A percentile compares a stretch with the other conserved stretches of the same genome.
Conservation (phyloP, 1,139 yeast genomes). For the Yamadazyma triangularis region DNA sequence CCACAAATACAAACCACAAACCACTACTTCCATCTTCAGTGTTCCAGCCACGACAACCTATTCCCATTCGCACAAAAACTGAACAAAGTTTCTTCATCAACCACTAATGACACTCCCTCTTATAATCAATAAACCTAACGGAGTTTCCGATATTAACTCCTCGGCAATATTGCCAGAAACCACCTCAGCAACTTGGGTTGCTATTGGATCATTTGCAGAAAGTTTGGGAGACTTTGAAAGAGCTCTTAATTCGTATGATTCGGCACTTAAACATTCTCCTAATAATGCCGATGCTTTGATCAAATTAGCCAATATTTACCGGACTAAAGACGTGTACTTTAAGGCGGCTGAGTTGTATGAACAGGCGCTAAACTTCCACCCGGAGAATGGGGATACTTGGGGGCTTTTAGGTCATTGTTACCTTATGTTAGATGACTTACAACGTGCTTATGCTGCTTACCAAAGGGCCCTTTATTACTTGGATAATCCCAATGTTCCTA, state of each 20-base stretch:
- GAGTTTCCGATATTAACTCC: conserved; percentile 1
- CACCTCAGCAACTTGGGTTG: conserved; percentile 90
- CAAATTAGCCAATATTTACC: conserved; percentile 81
- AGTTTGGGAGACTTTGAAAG: conserved; percentile 83
- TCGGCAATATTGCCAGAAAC: conserved; percentile 47
- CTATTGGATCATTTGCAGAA: conserved; percentile 88
- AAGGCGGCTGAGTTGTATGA: conserved; percentile 94
- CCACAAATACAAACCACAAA: neutral
- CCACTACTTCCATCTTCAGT: neutral
- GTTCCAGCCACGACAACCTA: too few relatives aligned
- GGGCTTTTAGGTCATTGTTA: conserved; percentile 96
- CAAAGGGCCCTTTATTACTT: conserved; percentile 91
- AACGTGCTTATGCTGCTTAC: conserved; percentile 92
- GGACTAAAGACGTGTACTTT: conserved; percentile 84
- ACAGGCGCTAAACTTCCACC: conserved; percentile 74
- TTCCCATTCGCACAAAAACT: too few relatives aligned
- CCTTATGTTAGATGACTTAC: conserved; percentile 92
- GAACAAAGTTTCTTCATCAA: too few relatives aligned
- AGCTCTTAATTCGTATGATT: conserved; percentile 84
- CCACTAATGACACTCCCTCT: too few relatives aligned
- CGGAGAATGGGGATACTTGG: conserved; percentile 96
- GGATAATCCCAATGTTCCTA: conserved; percentile 93
- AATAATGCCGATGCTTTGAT: conserved; percentile 81
- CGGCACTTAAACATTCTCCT: conserved; percentile 85
- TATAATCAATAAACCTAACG: neutral